These are phyloP conservation scores for Dioscorea cayenensis DNA, from an alignment of 116 monocot species.

Conservation along the genomic window DNA sequence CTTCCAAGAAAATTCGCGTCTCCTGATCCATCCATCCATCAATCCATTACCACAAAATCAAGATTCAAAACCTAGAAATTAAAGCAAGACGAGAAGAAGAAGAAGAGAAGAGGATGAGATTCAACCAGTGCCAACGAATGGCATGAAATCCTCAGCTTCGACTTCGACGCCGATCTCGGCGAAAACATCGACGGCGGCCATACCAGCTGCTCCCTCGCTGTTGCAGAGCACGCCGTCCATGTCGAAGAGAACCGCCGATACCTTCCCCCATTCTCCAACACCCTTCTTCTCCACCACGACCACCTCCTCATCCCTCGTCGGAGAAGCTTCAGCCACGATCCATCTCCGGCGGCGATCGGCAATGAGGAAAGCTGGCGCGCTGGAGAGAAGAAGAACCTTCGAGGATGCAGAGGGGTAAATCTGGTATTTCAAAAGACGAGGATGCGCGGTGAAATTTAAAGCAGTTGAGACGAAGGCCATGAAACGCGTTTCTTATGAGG, in stretches of 20 bases:
- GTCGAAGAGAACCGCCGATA: slow-evolving; percentile 93
- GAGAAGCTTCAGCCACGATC: not conserved
- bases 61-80: not conserved
- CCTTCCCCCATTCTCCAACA: slow-evolving; percentile 56
- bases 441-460: not conserved
- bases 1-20: slow-evolving; percentile 97
- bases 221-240: slow-evolving; percentile 99
- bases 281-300: slow-evolving; percentile 6
- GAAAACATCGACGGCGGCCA: slow-evolving; percentile 87
- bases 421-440: not conserved
- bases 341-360: slow-evolving; percentile 6
- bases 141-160: slow-evolving; percentile 68
- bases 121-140: slow-evolving; percentile 94
- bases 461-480: slow-evolving; percentile 14
- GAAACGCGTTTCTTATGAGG: not conserved
- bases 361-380: slow-evolving; percentile 8
- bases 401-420: too few species aligned
- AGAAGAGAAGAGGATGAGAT: not conserved
- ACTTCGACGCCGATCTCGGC: slow-evolving; percentile 89
- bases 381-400: slow-evolving; percentile 10
- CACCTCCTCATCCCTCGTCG: slow-evolving; percentile 22
- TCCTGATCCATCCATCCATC: slow-evolving; percentile 26
- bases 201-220: slow-evolving; percentile 77
- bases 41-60: not conserved
- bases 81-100: not conserved